Evolutionary conservation across 768 basidiomycete genomes (phyloP).

Genomic region (Mycena galopus): DNA sequence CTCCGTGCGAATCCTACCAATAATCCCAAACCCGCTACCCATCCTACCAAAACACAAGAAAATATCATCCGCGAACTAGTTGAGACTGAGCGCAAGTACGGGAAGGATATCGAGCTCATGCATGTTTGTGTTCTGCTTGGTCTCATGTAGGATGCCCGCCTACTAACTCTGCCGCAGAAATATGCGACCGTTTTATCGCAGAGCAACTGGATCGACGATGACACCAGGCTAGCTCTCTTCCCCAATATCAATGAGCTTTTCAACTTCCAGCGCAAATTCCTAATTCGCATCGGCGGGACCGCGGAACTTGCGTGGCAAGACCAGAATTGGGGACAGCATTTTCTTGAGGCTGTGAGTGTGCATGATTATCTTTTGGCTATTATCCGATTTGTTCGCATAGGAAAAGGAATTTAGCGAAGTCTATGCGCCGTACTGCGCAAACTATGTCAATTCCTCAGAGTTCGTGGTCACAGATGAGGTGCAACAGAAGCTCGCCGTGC

Average conservation of each 20-base stretch:
- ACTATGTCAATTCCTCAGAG: slow-evolving; percentile 89
- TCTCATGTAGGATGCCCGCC: slow-evolving; percentile 35
- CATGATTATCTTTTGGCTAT: slow-evolving; percentile 57
- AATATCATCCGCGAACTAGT: slow-evolving; percentile 91
- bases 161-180: slow-evolving; percentile 65
- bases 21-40: background rate
- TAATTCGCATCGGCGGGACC: slow-evolving; percentile 89
- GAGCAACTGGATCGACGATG: slow-evolving; percentile 89
- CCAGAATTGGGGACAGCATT: slow-evolving; percentile 90
- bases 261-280: slow-evolving; percentile 96
- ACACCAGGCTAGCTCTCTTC: slow-evolving; percentile 96
- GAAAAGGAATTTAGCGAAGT: slow-evolving; percentile 97
- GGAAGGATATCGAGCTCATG: slow-evolving; percentile 95
- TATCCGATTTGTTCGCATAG: slow-evolving; percentile 68
- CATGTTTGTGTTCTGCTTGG: slow-evolving; percentile 66
- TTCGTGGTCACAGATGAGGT: slow-evolving; percentile 90
- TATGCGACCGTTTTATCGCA: slow-evolving; percentile 88
- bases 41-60: slow-evolving; percentile 45
- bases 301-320: slow-evolving; percentile 86
- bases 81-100: slow-evolving; percentile 96
- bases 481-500: slow-evolving; percentile 82
- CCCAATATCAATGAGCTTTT: slow-evolving; percentile 94
- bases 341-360: slow-evolving; percentile 82
- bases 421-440: slow-evolving; percentile 98
- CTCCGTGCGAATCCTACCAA: background rate